Conservation (phyloP, 331 rosid genomes). For the Malus hybrid region DNA sequence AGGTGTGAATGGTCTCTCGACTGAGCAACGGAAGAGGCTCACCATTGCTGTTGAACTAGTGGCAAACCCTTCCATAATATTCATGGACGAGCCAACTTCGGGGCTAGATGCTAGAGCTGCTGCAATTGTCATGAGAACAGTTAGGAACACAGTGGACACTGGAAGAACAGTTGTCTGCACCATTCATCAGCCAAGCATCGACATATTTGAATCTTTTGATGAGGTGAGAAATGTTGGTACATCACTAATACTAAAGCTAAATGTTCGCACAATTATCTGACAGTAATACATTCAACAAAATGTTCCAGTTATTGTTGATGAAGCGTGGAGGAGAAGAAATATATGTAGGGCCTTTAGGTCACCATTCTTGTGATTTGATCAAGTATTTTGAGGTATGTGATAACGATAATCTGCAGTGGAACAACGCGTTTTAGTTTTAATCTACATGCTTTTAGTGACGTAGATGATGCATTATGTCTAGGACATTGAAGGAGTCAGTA, state of each 20-base stretch:
- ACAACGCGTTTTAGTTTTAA: background rate
- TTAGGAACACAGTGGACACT: slow-evolving; percentile 1
- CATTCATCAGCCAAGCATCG: slow-evolving; percentile 87
- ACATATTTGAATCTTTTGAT: slow-evolving; percentile 85
- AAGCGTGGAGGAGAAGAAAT: slow-evolving; percentile 82
- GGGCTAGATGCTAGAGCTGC: slow-evolving; percentile 93
- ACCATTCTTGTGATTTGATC: slow-evolving; percentile 49
- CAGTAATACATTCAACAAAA: background rate
- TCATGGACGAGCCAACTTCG: slow-evolving; percentile 94
- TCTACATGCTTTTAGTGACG: background rate
- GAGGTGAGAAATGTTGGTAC: slow-evolving; percentile 39
- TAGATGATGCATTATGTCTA: background rate
- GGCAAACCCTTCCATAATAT: slow-evolving; percentile 13
- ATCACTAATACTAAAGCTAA: background rate
- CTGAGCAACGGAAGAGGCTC: slow-evolving; percentile 81
- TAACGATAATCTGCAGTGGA: background rate
- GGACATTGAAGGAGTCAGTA: slow-evolving; percentile 39
- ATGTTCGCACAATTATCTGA: slow-evolving; percentile 5
- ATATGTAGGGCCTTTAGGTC: slow-evolving; percentile 80
- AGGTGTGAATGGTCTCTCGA: slow-evolving; percentile 77
- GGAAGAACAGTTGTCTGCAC: slow-evolving; percentile 67
- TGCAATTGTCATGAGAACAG: slow-evolving; percentile 83
- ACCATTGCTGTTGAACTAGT: slow-evolving; percentile 83
- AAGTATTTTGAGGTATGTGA: slow-evolving; percentile 63
- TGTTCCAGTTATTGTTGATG: slow-evolving; percentile 58